These are phyloP conservation scores for Plasmodium gallinaceum DNA, from an alignment of 169 alveolate species.

Conservation along the genomic window DNA sequence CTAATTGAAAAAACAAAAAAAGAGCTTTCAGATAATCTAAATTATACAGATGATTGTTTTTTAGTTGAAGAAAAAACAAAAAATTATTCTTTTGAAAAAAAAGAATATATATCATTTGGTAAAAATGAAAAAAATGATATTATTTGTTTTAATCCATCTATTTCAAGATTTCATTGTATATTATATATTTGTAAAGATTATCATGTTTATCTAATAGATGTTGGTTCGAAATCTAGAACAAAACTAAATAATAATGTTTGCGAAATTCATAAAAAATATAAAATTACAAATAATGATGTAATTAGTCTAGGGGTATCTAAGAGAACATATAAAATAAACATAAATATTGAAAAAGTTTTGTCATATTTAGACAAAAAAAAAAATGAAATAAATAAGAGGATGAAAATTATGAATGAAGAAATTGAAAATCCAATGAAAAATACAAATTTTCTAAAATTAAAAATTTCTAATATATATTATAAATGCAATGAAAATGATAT, in stretches of 20 bases:
- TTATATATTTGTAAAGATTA: slow-evolving; percentile 52
- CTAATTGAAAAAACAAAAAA: slow-evolving; percentile 22
- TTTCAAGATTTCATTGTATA: slow-evolving; percentile 72
- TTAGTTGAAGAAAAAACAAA: slow-evolving; percentile 47
- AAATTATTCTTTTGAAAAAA: slow-evolving; percentile 31
- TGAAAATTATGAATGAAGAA: slow-evolving; percentile 58
- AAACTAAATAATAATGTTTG: slow-evolving; percentile 38
- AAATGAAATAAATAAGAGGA: slow-evolving; percentile 35
- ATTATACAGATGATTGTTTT: background rate
- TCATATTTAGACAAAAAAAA: slow-evolving; percentile 45
- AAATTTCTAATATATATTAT: slow-evolving; percentile 59
- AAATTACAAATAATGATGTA: slow-evolving; percentile 48
- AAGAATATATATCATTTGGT: slow-evolving; percentile 76
- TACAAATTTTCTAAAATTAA: slow-evolving; percentile 39
- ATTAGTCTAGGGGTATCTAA: slow-evolving; percentile 73
- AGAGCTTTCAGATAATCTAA: slow-evolving; percentile 1
- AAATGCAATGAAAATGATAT: slow-evolving; percentile 76
- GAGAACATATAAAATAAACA: slow-evolving; percentile 62
- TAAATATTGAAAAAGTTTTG: slow-evolving; percentile 56
- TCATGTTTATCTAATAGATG: slow-evolving; percentile 66
- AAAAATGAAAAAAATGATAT: slow-evolving; percentile 70
- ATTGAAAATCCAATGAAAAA: slow-evolving; percentile 26
- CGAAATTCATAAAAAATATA: slow-evolving; percentile 53
- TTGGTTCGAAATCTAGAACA: slow-evolving; percentile 74
- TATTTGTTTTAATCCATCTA: slow-evolving; percentile 75